Percentiles rank a stretch among this genome's conserved stretches.
phyloP scores from a whole-genome alignment of 192 early-diverging fungal species.

The Dissophora ornata region DNA sequence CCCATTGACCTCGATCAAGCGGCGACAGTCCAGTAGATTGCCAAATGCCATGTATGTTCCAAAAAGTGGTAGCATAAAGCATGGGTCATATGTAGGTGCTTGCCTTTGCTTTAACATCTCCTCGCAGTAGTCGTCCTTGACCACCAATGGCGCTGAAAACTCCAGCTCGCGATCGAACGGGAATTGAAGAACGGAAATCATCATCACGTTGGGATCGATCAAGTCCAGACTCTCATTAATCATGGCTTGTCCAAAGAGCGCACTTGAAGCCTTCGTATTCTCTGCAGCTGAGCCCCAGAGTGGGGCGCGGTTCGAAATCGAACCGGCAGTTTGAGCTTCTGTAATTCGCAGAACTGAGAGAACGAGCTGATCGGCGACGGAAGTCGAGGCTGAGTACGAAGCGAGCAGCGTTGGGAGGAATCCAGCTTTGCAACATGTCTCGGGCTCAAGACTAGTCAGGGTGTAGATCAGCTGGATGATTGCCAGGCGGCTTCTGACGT shows the following conservation, averaged over 20 bases:
- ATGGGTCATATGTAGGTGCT: constrained; percentile 69
- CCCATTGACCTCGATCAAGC: constrained; percentile 74
- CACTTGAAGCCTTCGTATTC: constrained; percentile 46
- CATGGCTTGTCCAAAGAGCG: constrained; percentile 53
- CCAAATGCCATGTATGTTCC: constrained; percentile 63
- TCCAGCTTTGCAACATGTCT: constrained; percentile 58
- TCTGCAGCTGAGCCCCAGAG: constrained; percentile 67
- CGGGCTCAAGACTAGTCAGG: constrained; percentile 63
- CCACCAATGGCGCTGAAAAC: background rate
- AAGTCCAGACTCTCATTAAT: constrained; percentile 67
- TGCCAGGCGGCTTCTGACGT: constrained; percentile 48
- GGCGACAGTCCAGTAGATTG: constrained; percentile 65
- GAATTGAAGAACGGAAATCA: constrained; percentile 66
- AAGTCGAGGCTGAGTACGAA: constrained; percentile 69
- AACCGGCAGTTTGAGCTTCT: constrained; percentile 66
- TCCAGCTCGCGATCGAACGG: constrained; percentile 57
- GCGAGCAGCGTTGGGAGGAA: constrained; percentile 60
- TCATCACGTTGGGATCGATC: constrained; percentile 76
- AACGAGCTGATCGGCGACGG: constrained; percentile 63
- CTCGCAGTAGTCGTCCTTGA: constrained; percentile 14
- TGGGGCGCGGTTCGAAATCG: constrained; percentile 67
- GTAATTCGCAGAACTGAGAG: constrained; percentile 66
- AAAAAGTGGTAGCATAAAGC: constrained; percentile 79
- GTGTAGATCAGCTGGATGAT: constrained; percentile 64
- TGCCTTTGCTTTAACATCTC: constrained; percentile 20